These are phyloP conservation scores for Fusarium fracticaudum DNA, from an alignment of 2,329 filamentous ascomycete genomes.

Conservation along the genomic window DNA sequence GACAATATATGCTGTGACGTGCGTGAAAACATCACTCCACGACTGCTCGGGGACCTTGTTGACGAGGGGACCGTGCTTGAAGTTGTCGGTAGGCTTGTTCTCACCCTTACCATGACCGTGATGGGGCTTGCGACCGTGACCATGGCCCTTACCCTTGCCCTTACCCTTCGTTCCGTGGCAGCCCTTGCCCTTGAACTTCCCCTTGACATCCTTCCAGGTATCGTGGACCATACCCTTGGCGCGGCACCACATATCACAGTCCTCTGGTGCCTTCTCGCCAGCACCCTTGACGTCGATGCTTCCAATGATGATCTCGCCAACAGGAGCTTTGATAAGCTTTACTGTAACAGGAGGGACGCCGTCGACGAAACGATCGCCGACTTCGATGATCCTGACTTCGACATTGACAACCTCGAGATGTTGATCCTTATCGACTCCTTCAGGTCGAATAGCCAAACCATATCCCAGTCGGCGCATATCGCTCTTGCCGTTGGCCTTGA, in stretches of 20 bases:
- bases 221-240: constrained; percentile 51
- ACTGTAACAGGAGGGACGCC: constrained; percentile 66
- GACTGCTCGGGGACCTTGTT: constrained; percentile 41
- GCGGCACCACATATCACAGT: constrained; percentile 63
- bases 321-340: constrained; percentile 68
- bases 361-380: constrained; percentile 65
- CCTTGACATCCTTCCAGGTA: constrained; percentile 42
- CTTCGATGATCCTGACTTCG: constrained; percentile 67
- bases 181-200: constrained; percentile 37
- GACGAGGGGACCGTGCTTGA: constrained; percentile 19
- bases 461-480: constrained; percentile 59
- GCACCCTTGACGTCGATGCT: constrained; percentile 53
- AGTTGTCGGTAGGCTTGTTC: constrained; percentile 36
- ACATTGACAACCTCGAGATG: constrained; percentile 63
- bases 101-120: constrained; percentile 31
- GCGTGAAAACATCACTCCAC: constrained; percentile 61
- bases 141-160: not conserved
- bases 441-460: constrained; percentile 54
- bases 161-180: constrained; percentile 40
- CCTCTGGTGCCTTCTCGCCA: not conserved
- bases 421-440: constrained; percentile 60
- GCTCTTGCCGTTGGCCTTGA: constrained; percentile 51
- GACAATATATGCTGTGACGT: constrained; percentile 69
- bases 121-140: constrained; percentile 19
- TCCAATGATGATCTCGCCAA: constrained; percentile 65